These are phyloP conservation scores for Trametes villosa DNA, from an alignment of 768 basidiomycete genomes.

Conservation along the genomic window DNA sequence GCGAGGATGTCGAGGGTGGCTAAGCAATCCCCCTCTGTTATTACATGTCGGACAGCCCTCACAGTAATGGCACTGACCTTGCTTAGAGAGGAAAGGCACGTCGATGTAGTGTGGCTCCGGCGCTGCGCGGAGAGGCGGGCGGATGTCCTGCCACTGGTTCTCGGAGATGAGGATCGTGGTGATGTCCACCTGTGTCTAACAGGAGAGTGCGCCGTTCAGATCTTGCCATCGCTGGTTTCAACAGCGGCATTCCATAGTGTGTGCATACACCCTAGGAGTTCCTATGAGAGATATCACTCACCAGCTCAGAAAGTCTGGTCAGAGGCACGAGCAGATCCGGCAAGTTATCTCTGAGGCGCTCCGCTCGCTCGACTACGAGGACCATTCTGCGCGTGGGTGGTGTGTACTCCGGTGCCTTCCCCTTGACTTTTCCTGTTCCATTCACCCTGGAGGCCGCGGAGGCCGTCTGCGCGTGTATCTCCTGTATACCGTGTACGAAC, in stretches of 20 bases:
- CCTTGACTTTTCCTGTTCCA: slow-evolving; percentile 37
- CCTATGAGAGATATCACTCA: slow-evolving; percentile 36
- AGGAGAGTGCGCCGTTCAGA: background rate
- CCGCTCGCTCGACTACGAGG: slow-evolving; percentile 68
- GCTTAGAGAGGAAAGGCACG: slow-evolving; percentile 55
- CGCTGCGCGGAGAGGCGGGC: slow-evolving; percentile 69
- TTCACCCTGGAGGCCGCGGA: background rate
- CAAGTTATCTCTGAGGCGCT: slow-evolving; percentile 62
- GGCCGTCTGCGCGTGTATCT: slow-evolving; percentile 20
- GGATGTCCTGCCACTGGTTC: slow-evolving; percentile 71
- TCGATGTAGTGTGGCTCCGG: slow-evolving; percentile 75
- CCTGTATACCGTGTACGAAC: slow-evolving; percentile 69
- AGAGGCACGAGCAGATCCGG: slow-evolving; percentile 73
- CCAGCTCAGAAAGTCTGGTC: slow-evolving; percentile 72
- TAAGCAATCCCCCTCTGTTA: no score
- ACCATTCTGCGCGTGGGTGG: slow-evolving; percentile 49
- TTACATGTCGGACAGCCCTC: no score
- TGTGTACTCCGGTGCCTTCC: slow-evolving; percentile 29
- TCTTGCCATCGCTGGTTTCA: background rate
- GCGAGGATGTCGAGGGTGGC: slow-evolving; percentile 44
- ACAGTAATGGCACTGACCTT: no score
- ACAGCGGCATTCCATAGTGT: background rate
- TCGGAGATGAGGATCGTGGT: slow-evolving; percentile 67
- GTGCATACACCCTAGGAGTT: background rate
- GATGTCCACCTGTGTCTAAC: slow-evolving; percentile 61